A percentile compares a stretch with the other conserved stretches of the same genome.
Evolutionary conservation across 441 rosid species (phyloP).

Genomic region (Adansonia madagascariensis): DNA sequence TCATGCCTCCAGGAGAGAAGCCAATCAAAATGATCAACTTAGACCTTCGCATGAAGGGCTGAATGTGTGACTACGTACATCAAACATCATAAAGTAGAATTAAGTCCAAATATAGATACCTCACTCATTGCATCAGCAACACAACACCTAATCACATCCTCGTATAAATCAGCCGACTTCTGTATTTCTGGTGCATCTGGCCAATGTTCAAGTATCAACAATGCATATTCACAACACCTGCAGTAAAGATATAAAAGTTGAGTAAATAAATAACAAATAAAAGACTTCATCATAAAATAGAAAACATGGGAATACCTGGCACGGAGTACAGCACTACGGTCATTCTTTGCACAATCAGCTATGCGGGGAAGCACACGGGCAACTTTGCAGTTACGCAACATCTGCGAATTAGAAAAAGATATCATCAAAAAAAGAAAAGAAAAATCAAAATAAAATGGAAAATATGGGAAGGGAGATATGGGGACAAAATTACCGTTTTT

Average conservation of each 20-base stretch:
- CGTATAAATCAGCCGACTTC: constrained; percentile 84
- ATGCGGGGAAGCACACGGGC: constrained; percentile 88
- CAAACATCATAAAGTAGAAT: constrained; percentile 15
- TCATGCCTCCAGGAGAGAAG: neutral
- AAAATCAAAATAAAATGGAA: constrained; percentile 23
- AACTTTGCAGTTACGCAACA: constrained; percentile 93
- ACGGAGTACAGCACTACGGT: constrained; percentile 87
- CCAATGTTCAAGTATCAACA: constrained; percentile 93
- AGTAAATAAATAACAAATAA: constrained; percentile 27
- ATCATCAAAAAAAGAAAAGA: constrained; percentile 25
- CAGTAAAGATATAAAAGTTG: constrained; percentile 31
- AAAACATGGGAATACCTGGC: constrained; percentile 63
- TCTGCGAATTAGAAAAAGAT: constrained; percentile 44
- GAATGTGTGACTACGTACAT: constrained; percentile 8
- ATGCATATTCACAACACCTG: constrained; percentile 96
- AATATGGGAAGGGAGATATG: constrained; percentile 20
- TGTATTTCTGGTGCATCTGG: constrained; percentile 97
- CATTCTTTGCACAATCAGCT: constrained; percentile 93
- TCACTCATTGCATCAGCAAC: constrained; percentile 99
- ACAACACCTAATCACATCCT: constrained; percentile 87
- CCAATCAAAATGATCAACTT: neutral
- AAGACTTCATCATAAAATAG: constrained; percentile 4
- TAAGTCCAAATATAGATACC: constrained; percentile 49
- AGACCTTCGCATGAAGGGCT: constrained; percentile 7
- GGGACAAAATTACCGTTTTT: constrained; percentile 67